Evolutionary conservation across 2,329 filamentous ascomycete species (phyloP), one percentile per base, ranked within the genome.

Genomic region (Elsinoe necatrix): DNA sequence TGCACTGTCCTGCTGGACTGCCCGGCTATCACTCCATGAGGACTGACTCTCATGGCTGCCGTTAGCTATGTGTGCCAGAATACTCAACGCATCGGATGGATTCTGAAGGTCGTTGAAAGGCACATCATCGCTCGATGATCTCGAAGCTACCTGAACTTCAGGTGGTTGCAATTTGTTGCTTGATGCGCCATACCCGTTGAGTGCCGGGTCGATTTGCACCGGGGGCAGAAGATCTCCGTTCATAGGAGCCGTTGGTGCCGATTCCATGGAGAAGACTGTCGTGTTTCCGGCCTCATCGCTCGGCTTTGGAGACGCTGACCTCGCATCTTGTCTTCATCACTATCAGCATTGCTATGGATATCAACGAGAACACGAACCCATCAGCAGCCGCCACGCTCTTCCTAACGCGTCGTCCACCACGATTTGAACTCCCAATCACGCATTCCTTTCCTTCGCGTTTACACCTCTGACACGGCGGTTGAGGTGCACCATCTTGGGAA

Each of bases 401-500:
- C 23, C 39, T 27, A 9, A 45, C 41, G 4, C 54, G 43, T 56
- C 79, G 74, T 12, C 80, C 80, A 45, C 80, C 80, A 56, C 80
- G 76, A 63, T 82, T 82, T 48, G 78, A 81, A 43, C 77, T 77
- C 6, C 79, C 80, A 18, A 83, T 73, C 9, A 83, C 74, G 65
- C 80, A 83, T 59, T 82, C 79, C 54, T 79, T 77, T 57, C 75
- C 72, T 60, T 82, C 79, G 62, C 77, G 75, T 60, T 78, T 75
- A 67, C 80, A 83, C 56, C 80, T 72, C 54, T 79, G 74, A 62
- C 80, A 83, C 23, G 80, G 80, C 25, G 72, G 76, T 64, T 66
- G 75, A 67, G 65, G 76, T 67, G 70, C 72, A 67, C 67, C 78
- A 69, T 73, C 77, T 70, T 65, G 68, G 65, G 63, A 74, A 65